These are phyloP conservation scores for Didymella lethalis DNA, from an alignment of 2,329 filamentous ascomycete genomes.

Conservation along the genomic window DNA sequence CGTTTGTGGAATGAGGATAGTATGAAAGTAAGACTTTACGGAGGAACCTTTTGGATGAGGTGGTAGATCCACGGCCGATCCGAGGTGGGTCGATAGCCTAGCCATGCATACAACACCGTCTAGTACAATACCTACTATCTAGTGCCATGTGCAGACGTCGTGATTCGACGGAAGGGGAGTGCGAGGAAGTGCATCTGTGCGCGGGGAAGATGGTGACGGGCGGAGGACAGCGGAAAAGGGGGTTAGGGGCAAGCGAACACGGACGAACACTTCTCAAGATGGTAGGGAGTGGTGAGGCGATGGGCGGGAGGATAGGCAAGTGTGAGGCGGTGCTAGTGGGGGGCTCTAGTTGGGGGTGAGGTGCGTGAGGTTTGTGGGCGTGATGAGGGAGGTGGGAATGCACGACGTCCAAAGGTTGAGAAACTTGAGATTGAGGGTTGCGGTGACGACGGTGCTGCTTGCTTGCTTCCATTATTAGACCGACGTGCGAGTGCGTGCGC, in stretches of 20 bases:
- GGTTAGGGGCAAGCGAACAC: constrained; percentile 15
- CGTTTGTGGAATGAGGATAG: neutral
- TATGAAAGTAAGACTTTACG: neutral
- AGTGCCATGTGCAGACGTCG: neutral
- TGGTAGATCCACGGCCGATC: constrained; percentile 3
- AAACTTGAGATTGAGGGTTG: neutral
- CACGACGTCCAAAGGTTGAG: neutral
- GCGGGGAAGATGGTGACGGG: constrained; percentile 11
- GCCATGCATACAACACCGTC: constrained; percentile 1
- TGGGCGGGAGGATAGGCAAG: constrained; percentile 8
- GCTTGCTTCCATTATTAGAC: neutral
- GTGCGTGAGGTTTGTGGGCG: constrained; percentile 2
- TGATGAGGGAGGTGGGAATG: neutral
- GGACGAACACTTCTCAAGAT: constrained; percentile 20
- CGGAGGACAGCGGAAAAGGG: constrained; percentile 14
- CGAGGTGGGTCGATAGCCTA: constrained; percentile 6
- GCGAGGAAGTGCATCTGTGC: constrained; percentile 12
- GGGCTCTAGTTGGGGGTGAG: constrained; percentile 6
- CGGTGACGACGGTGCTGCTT: neutral
- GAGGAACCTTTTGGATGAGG: neutral
- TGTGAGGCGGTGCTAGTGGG: constrained; percentile 13
- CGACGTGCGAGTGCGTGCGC: neutral
- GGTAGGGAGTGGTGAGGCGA: constrained; percentile 5
- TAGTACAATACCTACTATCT: neutral
- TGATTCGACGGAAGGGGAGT: constrained; percentile 6